Evolutionary conservation across 345 rosid genomes (phyloP), one percentile per base, ranked within the genome.

Genomic region (Hirschfeldia incana): DNA sequence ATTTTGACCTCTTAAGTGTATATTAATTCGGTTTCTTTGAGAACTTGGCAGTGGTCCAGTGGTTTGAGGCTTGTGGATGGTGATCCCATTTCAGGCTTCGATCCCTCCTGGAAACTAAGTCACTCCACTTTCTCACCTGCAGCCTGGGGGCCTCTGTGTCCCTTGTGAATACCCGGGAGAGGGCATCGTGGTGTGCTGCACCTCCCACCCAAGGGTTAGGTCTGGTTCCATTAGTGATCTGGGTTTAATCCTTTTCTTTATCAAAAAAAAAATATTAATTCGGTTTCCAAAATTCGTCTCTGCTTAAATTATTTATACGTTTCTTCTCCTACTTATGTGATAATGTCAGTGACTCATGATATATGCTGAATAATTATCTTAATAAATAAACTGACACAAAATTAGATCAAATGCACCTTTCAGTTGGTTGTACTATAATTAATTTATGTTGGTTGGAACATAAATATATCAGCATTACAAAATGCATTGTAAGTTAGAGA

Each of bases 321-420:
- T 34, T 63, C 12, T 77, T 77, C 65, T 70, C 57, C 21, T 61
- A 69, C 63, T 36, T 62, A n/a, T 77, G 65, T 63, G 42, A 69
- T 69, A 9, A 26, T 49, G 34, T 34, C 32, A 77, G 57, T 70
- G 76, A 70, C 17, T 36, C 6, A 62, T 4, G 27, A 36, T 36
- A 36, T 36, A 36, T 36, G 34, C 42, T 70, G 58, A 27, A 77
- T 10, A 46, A 46, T 69, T 32, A 21, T 51, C 42, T 49, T 30
- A 4, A 27, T 34, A 13, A 69, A 6, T 4, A 17, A 60, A 32
- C 34, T 42, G 27, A 29, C 69, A 46, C 62, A 30, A 27, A 53
- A 37, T 71, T 65, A 78, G 73, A 57, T 65, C 61, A 78, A 34
- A 71, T 78, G 81, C 42, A 78, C 6, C 62, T 78, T 66, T 78